Conservation (phyloP, 306 rosid species). For the barrel medic (Medicago truncatula) region MtrunA17r5.0-ANR NC_053049.1:29406501-29407000, state of each 20-base stretch:
- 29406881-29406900: neutral
- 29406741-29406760: slow-evolving; percentile 86
- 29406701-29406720: slow-evolving; percentile 91
- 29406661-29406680: slow-evolving; percentile 78
- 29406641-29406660: slow-evolving; percentile 69
- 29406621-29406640: slow-evolving; percentile 53
- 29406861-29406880: neutral
- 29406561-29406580: slow-evolving; percentile 80
- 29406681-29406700: slow-evolving; percentile 79
- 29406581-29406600: slow-evolving; percentile 52
- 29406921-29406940: no score
- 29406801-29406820: slow-evolving; percentile 81
- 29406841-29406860: neutral
- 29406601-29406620: slow-evolving; percentile 59
- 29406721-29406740: slow-evolving; percentile 99
- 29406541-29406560: slow-evolving; percentile 69
- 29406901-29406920: no score
- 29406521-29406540: slow-evolving; percentile 75
- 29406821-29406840: slow-evolving; percentile 87
- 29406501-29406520: slow-evolving; percentile 97
- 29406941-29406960: no score
- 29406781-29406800: slow-evolving; percentile 52
- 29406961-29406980: no score
- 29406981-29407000: no score
- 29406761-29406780: slow-evolving; percentile 79